phyloP scores from a whole-genome alignment of 768 basidiomycete genomes.

The Phlegmacium glaucopus region DNA sequence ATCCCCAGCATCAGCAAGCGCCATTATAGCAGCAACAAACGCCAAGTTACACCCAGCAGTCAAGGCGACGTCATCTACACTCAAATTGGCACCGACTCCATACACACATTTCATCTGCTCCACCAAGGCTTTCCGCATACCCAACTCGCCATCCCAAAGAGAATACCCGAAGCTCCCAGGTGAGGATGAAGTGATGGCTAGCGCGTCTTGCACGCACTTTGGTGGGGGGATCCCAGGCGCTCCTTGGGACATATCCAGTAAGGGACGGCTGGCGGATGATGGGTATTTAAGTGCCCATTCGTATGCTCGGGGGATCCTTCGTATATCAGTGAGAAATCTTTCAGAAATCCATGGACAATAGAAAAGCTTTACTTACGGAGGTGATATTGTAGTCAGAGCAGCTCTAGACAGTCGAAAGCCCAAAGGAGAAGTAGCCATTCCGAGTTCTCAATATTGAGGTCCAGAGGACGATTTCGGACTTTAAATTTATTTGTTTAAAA shows the following conservation, averaged over 20 bases:
- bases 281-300: slow-evolving; percentile 50
- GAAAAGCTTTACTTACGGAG: no score
- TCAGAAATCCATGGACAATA: no score
- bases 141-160: slow-evolving; percentile 53
- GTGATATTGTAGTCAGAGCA: slow-evolving; percentile 40
- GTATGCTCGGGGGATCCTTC: slow-evolving; percentile 55
- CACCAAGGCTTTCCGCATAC: slow-evolving; percentile 47
- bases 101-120: slow-evolving; percentile 64
- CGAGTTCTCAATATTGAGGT: no score
- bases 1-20: slow-evolving; percentile 64
- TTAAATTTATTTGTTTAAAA: no score
- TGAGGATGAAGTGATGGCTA: slow-evolving; percentile 42
- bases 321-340: no score
- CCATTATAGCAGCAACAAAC: slow-evolving; percentile 59
- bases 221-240: slow-evolving; percentile 69
- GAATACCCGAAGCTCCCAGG: slow-evolving; percentile 52
- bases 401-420: slow-evolving; percentile 37
- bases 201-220: slow-evolving; percentile 40
- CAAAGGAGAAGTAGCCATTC: slow-evolving; percentile 13
- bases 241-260: slow-evolving; percentile 76
- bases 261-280: slow-evolving; percentile 37
- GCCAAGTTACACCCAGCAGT: slow-evolving; percentile 76
- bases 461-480: no score
- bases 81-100: slow-evolving; percentile 44
- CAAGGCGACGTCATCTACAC: slow-evolving; percentile 55